Evolutionary conservation across 495 filamentous ascomycete species (phyloP), one percentile per base, ranked within the genome.

Genomic region (Cercophora samala): DNA sequence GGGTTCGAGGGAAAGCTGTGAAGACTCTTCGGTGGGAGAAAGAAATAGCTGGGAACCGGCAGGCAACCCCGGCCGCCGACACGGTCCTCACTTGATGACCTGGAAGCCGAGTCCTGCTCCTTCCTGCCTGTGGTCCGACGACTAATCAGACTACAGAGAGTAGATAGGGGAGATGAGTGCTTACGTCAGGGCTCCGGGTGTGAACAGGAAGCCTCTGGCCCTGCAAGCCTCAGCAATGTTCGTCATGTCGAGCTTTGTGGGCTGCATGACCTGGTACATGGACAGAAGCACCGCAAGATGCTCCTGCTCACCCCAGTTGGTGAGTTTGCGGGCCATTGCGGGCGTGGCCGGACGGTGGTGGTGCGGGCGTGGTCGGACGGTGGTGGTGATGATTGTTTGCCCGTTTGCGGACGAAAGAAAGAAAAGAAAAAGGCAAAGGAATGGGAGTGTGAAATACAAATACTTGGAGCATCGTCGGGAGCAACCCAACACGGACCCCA

Each of bases 141-240:
- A 46, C 37, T 46, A 46, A 46, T 46, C 37, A 17, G 37, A 22
- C 32, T 11, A 18, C 29, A 17, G 9, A 25, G n/a, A n/a, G n/a
- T n/a, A 24, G 1, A 23, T 59, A 25, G 46, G 26, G 19, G 19
- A 9, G 11, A 46, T 46, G 37, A 64, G 53, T 22, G 64, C 75
- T 9, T 75, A 78, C 77, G 74, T 62, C 15, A 79, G 65, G 9
- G 76, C 77, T 1, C 68, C 66, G 26, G 4, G 4, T 0, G 3
- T 4, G 74, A 73, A 4, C 67, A 68, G 62, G 75, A 75, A 0
- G 58, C 26, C 26, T 62, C 23, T 74, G 68, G 1, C 76, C 77
- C 60, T 74, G 77, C 1, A 8, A 29, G 26, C 29, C 3, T 37
- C 37, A 1, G 69, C 64, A 19, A 79, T 65, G 0, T 42, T 46